Evolutionary conservation across 257 asterid species (phyloP).

Genomic region (Penstemon newberryi): DNA sequence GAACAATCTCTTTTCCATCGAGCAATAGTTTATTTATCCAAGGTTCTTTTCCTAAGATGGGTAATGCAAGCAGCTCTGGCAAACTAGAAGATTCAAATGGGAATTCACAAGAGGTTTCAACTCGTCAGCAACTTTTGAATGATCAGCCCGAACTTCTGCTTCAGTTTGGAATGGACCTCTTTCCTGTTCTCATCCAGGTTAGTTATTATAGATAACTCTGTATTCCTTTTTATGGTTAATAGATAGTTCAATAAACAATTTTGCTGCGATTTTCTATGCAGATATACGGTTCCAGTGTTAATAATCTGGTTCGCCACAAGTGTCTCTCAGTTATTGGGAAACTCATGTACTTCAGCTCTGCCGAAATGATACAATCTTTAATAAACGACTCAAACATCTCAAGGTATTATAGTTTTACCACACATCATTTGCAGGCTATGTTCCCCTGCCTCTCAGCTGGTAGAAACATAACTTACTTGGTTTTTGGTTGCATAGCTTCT

Average conservation of each 20-base stretch:
- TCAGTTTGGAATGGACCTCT: slow-evolving; percentile 91
- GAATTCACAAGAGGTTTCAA: slow-evolving; percentile 52
- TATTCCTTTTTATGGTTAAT: not conserved
- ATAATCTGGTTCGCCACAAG: slow-evolving; percentile 93
- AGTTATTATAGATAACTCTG: slow-evolving; percentile 25
- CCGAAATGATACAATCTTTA: slow-evolving; percentile 81
- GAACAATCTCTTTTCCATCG: slow-evolving; percentile 78
- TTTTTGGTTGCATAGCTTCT: slow-evolving; percentile 51
- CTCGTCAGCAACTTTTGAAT: slow-evolving; percentile 73
- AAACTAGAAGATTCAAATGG: slow-evolving; percentile 67
- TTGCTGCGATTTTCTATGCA: slow-evolving; percentile 36
- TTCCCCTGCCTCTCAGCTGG: slow-evolving; percentile 19
- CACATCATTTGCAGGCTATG: slow-evolving; percentile 18
- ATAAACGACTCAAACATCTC: slow-evolving; percentile 73
- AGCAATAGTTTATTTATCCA: slow-evolving; percentile 55
- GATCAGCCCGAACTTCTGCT: slow-evolving; percentile 94
- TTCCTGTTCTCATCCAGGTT: slow-evolving; percentile 90
- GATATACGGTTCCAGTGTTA: slow-evolving; percentile 96
- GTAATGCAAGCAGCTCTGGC: slow-evolving; percentile 61
- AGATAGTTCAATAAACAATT: not conserved
- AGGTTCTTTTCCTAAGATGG: slow-evolving; percentile 61
- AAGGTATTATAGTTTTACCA: slow-evolving; percentile 47
- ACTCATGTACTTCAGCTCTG: slow-evolving; percentile 88
- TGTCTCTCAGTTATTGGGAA: slow-evolving; percentile 92
- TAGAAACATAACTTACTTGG: slow-evolving; percentile 26